Base-by-base conservation (phyloP, 2,329 filamentous ascomycete species). In the Dactylellina haptotyla region DNA sequence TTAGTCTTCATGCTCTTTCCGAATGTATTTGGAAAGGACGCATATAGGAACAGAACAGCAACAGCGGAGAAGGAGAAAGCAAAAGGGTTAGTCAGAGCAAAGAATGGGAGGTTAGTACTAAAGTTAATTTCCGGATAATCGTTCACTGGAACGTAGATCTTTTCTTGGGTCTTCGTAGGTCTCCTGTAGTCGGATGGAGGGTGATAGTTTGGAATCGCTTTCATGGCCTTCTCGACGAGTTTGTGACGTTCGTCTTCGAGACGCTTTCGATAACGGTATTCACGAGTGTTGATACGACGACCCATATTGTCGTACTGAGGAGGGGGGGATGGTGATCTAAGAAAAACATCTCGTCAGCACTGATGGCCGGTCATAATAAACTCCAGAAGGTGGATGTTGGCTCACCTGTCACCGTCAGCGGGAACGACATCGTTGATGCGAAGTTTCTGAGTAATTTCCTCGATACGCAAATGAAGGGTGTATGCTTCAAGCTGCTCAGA, bases 41-140 rank as follows among this genome's bases (percentile, higher is more conserved):
- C 54, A 48, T 56, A 62, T 51, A 67, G 43, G 48, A 62, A 62
- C 54, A 64, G 46, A 59, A 67, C 62, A 51, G 50, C 58, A 57
- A 64, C 26, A 66, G 61, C 53, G 48, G 37, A 65, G 26, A 50
- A 43, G 18, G 34, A 37, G 37, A 53, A 72, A 28, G 34, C 48
- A 56, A 58, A 43, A 81, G 81, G 76, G 82, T 83, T 80, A 83
- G 82, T 78, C 77, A 72, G 75, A 75, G 75, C 66, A 78, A 80
- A 79, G 67, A 79, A 76, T 78, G 72, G 77, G 76, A 79, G 73
- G 75, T 77, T 78, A 87, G 94, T 97, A 99, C 95, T 99, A 92
- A 99, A 99, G 90, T 99, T 99, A 89, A 99, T 98, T 84, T 99
- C 95, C 87, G 95, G 95, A 83, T 99, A 99, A 84, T 99, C 95